These are phyloP conservation scores for Sabuloglossum arenarium DNA, from an alignment of 495 filamentous ascomycete species.

Conservation along the genomic window DNA sequence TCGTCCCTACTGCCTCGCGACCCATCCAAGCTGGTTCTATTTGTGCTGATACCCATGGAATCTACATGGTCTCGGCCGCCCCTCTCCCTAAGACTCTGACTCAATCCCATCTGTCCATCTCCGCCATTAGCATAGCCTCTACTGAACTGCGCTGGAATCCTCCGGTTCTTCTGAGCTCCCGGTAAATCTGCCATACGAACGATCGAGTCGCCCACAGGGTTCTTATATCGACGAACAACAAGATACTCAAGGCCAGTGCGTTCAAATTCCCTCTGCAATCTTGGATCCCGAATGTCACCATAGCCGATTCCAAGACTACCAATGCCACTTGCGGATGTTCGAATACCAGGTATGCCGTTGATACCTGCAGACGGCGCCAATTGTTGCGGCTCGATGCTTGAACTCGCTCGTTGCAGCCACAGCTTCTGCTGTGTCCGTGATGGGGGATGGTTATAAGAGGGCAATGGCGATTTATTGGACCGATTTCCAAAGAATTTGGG, in stretches of 20 bases:
- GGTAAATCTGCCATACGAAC: constrained; percentile 28
- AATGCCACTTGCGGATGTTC: neutral
- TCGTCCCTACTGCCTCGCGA: neutral
- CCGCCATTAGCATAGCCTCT: constrained; percentile 11
- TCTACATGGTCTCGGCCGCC: neutral
- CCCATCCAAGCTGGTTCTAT: neutral
- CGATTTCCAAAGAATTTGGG: neutral
- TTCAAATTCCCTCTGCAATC: constrained; percentile 35
- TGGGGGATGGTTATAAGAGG: constrained; percentile 21
- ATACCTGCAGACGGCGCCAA: constrained; percentile 20
- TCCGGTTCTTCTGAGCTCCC: constrained; percentile 23
- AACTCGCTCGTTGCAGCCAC: constrained; percentile 45
- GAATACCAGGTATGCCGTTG: constrained; percentile 7
- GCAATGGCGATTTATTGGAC: neutral
- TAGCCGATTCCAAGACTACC: neutral
- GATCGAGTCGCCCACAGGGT: constrained; percentile 38
- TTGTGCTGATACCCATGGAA: neutral
- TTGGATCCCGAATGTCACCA: constrained; percentile 25
- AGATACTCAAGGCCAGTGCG: constrained; percentile 42
- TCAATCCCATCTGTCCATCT: constrained; percentile 17
- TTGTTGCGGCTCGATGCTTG: constrained; percentile 33
- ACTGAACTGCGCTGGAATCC: constrained; percentile 19
- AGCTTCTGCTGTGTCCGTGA: constrained; percentile 52
- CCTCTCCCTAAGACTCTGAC: constrained; percentile 20
- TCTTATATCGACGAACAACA: constrained; percentile 44